phyloP scores from a whole-genome alignment of 164 flowering plant species.

The Nymphaea colorata region DNA sequence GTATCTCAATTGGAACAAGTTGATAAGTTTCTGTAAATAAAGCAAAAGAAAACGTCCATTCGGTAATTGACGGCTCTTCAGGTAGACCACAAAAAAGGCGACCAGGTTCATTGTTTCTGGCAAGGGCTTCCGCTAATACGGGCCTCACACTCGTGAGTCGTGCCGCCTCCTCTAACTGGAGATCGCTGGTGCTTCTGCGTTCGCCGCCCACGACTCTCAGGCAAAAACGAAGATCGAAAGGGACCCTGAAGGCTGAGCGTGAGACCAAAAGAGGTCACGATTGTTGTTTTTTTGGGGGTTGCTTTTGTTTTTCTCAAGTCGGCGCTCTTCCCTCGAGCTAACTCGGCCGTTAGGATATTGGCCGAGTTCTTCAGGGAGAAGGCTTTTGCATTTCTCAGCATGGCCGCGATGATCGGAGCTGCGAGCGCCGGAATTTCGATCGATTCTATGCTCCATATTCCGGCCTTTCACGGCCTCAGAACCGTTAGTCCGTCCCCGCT shows the following conservation, averaged over 20 bases:
- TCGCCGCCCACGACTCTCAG: background rate
- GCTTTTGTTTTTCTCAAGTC: background rate
- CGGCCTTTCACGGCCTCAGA: conserved; percentile 40
- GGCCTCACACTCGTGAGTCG: background rate
- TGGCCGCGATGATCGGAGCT: conserved; percentile 60
- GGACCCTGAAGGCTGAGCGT: background rate
- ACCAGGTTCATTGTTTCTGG: background rate
- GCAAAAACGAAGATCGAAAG: background rate
- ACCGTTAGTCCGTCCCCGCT: conserved; percentile 25
- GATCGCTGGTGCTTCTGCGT: background rate
- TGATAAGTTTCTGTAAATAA: background rate
- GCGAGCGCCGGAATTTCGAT: conserved; percentile 25
- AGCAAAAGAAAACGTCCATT: background rate
- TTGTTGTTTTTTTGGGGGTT: background rate
- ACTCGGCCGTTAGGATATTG: background rate
- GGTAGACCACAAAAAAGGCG: background rate
- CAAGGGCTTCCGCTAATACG: background rate
- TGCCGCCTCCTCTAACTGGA: background rate
- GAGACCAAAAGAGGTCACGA: background rate
- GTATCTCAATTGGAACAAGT: no score
- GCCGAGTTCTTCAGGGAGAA: background rate
- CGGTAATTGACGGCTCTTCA: background rate
- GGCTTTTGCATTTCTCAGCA: conserved; percentile 1
- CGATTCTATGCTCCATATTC: conserved; percentile 37
- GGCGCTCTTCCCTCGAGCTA: background rate